phyloP scores from a whole-genome alignment of 2,329 filamentous ascomycete species.

The Cercospora sp. region DNA sequence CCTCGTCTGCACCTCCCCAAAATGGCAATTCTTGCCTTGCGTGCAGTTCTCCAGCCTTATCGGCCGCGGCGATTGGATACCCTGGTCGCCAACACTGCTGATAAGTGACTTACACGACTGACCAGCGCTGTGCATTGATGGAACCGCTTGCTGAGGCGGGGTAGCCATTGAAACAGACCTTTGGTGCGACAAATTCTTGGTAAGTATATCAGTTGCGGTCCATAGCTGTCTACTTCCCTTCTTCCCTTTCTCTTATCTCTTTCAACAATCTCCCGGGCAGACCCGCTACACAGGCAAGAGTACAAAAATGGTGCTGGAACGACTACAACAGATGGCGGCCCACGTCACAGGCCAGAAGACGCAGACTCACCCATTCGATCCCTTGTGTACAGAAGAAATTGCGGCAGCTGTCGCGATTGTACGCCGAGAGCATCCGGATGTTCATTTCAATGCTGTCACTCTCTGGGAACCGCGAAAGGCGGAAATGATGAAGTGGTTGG shows the following conservation, averaged over 20 bases:
- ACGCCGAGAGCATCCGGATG: slow-evolving; percentile 65
- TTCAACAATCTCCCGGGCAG: background rate
- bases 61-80: slow-evolving; percentile 7
- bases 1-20: background rate
- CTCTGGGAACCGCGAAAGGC: slow-evolving; percentile 82
- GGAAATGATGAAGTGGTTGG: slow-evolving; percentile 78
- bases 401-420: slow-evolving; percentile 67
- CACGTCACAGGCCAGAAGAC: slow-evolving; percentile 59
- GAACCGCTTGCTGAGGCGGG: background rate
- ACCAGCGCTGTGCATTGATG: background rate
- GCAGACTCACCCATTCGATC: slow-evolving; percentile 73
- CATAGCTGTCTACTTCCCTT: background rate
- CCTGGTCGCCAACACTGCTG: background rate
- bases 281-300: background rate
- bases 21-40: slow-evolving; percentile 8
- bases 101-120: background rate
- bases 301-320: slow-evolving; percentile 36
- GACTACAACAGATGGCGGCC: slow-evolving; percentile 50
- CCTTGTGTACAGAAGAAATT: slow-evolving; percentile 71
- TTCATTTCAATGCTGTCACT: slow-evolving; percentile 85
- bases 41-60: slow-evolving; percentile 2
- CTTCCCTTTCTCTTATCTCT: background rate
- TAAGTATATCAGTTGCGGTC: background rate
- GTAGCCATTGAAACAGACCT: slow-evolving; percentile 1
- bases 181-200: background rate